Percentiles rank a stretch among this genome's conserved stretches.
phyloP scores from a whole-genome alignment of 176 grass and related monocot genomes.

The Hyparrhenia diplandra region DNA sequence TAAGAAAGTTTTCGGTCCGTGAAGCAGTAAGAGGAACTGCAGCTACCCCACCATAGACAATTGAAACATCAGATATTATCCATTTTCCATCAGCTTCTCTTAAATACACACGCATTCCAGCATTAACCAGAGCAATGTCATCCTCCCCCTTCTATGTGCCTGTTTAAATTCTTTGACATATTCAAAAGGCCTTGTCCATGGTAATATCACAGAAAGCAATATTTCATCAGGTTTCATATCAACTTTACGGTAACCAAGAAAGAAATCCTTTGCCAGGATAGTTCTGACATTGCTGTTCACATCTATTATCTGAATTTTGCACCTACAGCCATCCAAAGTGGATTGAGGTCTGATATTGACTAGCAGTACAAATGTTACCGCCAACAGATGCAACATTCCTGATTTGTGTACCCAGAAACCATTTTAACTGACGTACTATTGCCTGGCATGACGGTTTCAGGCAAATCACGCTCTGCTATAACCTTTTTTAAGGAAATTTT shows the following conservation, averaged over 20 bases:
- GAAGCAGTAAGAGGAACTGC: conserved; percentile 60
- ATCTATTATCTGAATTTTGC: conserved; percentile 80
- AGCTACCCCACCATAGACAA: conserved; percentile 86
- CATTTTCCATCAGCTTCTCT: conserved; percentile 47
- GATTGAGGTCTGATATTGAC: conserved; percentile 98
- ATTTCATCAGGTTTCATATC: conserved; percentile 73
- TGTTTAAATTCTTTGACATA: conserved; percentile 99
- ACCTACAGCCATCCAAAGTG: conserved; percentile 85
- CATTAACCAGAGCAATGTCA: conserved; percentile 97
- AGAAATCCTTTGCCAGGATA: conserved; percentile 67
- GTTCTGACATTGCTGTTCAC: conserved; percentile 60
- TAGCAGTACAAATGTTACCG: conserved; percentile 98
- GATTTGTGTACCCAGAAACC: conserved; percentile 95
- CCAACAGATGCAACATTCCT: conserved; percentile 95
- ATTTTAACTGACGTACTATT: conserved; percentile 86
- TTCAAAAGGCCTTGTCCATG: conserved; percentile 81
- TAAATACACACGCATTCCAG: conserved; percentile 75
- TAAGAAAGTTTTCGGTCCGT: conserved; percentile 64
- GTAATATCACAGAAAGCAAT: conserved; percentile 71
- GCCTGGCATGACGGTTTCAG: conserved; percentile 79
- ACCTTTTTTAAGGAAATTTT: conserved; percentile 68
- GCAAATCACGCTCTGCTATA: conserved; percentile 29
- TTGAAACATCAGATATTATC: conserved; percentile 64
- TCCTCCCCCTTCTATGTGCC: conserved; percentile 95
- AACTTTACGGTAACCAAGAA: conserved; percentile 94